These are phyloP conservation scores for Phytophthora palmivora DNA, from an alignment of 352 stramenopile genomes.

Conservation along the genomic window DNA sequence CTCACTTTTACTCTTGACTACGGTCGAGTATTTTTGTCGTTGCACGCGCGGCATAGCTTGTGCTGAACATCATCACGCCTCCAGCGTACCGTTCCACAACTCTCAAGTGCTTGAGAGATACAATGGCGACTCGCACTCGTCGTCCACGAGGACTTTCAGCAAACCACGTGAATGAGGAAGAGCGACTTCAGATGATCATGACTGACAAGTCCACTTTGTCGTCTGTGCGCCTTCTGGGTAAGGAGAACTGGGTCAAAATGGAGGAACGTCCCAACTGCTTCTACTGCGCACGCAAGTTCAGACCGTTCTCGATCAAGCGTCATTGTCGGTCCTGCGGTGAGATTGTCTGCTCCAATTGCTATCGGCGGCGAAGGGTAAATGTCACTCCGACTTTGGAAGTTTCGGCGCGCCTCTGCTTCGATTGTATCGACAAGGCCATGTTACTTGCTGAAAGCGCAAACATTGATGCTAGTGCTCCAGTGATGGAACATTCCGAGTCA, in stretches of 20 bases:
- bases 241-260: constrained; percentile 81
- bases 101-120: constrained; percentile 6
- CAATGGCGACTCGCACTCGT: constrained; percentile 31
- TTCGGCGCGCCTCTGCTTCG: constrained; percentile 72
- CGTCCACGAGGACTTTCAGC: constrained; percentile 61
- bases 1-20: constrained; percentile 34
- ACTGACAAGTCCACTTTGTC: constrained; percentile 62
- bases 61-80: background rate
- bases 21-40: constrained; percentile 38
- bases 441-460: constrained; percentile 31
- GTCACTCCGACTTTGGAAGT: constrained; percentile 42
- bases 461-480: constrained; percentile 12
- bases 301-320: constrained; percentile 75
- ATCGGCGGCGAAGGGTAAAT: constrained; percentile 61
- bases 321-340: constrained; percentile 86
- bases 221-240: constrained; percentile 53
- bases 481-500: constrained; percentile 13
- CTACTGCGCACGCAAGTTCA: constrained; percentile 83
- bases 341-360: constrained; percentile 82
- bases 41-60: background rate
- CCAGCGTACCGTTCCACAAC: too few species aligned
- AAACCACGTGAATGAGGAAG: constrained; percentile 55
- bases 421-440: constrained; percentile 81
- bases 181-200: constrained; percentile 66
- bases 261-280: constrained; percentile 75